Conservation (phyloP, 495 filamentous ascomycete genomes). For the Jackrogersella minutella region DNA sequence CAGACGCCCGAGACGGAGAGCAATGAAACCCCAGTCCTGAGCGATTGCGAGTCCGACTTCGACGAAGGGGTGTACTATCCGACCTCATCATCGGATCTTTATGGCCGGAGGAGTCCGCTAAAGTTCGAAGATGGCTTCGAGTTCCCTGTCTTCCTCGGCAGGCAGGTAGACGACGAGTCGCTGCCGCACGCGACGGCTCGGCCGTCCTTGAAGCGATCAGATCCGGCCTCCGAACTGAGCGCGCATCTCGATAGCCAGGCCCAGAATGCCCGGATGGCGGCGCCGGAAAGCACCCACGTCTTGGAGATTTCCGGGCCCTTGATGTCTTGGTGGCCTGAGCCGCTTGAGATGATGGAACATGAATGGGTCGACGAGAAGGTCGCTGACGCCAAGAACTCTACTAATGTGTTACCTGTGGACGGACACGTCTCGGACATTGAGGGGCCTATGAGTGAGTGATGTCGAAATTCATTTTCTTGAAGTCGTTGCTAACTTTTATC, state of each 20-base stretch:
- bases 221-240: not conserved
- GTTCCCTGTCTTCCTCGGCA: constrained; percentile 46
- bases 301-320: constrained; percentile 34
- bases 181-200: not conserved
- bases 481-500: not conserved
- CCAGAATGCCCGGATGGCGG: constrained; percentile 20
- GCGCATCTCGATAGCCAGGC: not conserved
- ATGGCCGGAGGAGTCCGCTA: constrained; percentile 28
- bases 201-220: not conserved
- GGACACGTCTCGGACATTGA: constrained; percentile 34
- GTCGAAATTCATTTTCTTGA: not conserved
- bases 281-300: constrained; percentile 19
- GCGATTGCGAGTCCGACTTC: constrained; percentile 45
- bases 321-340: constrained; percentile 42
- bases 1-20: constrained; percentile 33
- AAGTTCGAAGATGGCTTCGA: constrained; percentile 35
- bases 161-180: constrained; percentile 39
- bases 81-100: constrained; percentile 3
- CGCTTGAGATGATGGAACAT: constrained; percentile 39
- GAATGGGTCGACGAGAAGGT: constrained; percentile 29
- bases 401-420: not conserved
- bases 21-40: constrained; percentile 40
- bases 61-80: constrained; percentile 37
- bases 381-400: not conserved
- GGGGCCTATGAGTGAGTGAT: constrained; percentile 26